Conservation (phyloP, 495 filamentous ascomycete species). For the Talaromyces ruber region DNA sequence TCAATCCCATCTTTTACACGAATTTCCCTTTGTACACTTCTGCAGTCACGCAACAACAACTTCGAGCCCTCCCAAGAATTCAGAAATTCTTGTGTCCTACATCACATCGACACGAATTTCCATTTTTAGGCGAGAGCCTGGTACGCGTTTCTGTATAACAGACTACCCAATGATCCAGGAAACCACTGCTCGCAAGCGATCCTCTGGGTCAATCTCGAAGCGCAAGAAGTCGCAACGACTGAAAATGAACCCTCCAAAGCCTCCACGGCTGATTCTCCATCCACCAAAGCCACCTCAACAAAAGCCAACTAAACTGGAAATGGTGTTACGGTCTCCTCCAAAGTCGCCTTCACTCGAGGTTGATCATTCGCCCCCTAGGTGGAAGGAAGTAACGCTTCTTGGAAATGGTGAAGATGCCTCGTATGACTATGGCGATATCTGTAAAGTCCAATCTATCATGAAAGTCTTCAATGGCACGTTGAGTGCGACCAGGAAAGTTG, state of each 20-base stretch:
- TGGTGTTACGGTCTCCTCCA: neutral
- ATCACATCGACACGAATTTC: neutral
- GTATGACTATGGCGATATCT: constrained; percentile 4
- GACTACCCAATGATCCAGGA: neutral
- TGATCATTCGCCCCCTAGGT: neutral
- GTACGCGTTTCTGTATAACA: neutral
- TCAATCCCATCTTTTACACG: neutral
- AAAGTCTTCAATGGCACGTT: constrained; percentile 2
- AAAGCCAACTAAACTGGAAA: neutral
- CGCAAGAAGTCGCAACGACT: constrained; percentile 3
- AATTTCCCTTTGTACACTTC: neutral
- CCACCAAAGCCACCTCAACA: constrained; percentile 5
- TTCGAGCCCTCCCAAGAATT: neutral
- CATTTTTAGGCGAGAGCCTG: neutral
- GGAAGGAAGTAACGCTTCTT: neutral
- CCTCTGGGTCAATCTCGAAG: neutral
- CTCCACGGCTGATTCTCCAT: neutral
- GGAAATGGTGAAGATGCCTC: constrained; percentile 2
- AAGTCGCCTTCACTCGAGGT: neutral
- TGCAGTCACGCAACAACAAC: neutral
- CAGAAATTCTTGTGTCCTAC: neutral
- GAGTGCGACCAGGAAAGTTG: constrained; percentile 1
- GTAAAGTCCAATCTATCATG: constrained; percentile 4
- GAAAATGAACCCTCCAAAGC: neutral
- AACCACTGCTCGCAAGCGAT: neutral